Base-by-base conservation (phyloP, 2,329 filamentous ascomycete genomes). In the Stemphylium vesicarium region DNA sequence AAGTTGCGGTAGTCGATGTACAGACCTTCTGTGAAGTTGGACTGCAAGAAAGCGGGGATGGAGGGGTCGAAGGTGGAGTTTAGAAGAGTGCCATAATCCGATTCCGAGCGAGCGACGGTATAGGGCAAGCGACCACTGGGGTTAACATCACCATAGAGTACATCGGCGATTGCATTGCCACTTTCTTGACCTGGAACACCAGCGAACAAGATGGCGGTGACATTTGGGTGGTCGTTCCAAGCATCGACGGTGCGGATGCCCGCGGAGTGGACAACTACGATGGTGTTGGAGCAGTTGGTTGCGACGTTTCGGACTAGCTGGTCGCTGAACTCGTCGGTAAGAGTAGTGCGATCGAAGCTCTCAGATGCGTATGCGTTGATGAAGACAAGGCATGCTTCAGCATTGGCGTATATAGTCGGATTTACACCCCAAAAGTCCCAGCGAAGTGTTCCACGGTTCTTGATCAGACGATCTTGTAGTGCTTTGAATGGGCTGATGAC, bases 1-100 rank as follows among this genome's bases (percentile, higher is more conserved):
- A 95, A 90, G 65, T 86, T 80, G 39, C 88, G 85, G 77, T 92
- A 91, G 74, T 95, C 91, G 69, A 95, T 92, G 73, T 92, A 91
- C 48, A 88, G 79, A 5, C 91, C 91, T 72, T 95, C 91, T 2
- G 79, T 79, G 71, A 91, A 96, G 65, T 91, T 82, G 15, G 85
- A 77, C 65, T 95, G 90, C n/a, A 90, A 88, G 8, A 86, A 84
- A 16, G 88, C 83, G 63, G 84, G 73, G 73, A 86, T 86, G 7
- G 67, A 64, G 6, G 49, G 40, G 12, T 66, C 58, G 10, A 74
- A 62, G 12, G 69, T 70, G 1, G 62, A 63, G 41, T 87, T 72
- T 8, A 92, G 71, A 37, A 88, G 81, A 4, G 82, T 81, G 47
- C 87, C 88, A 64, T 92, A 95, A 63, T 88, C 86, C 56, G 83